Conservation (phyloP, 202 grass and related monocot species). For the Carex arenaria region DNA sequence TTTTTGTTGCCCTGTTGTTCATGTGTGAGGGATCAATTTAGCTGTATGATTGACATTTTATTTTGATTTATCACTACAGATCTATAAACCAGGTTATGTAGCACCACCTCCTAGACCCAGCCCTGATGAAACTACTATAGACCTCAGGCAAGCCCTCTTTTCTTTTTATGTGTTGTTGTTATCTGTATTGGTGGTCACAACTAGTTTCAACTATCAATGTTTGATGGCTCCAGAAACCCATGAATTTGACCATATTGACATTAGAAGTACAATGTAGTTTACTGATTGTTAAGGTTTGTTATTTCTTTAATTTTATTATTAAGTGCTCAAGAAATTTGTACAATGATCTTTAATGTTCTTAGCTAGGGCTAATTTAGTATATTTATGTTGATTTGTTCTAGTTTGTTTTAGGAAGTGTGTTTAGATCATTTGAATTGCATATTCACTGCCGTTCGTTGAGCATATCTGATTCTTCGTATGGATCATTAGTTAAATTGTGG, state of each 20-base stretch:
- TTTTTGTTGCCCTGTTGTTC: background rate
- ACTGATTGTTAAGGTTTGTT: background rate
- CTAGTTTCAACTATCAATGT: background rate
- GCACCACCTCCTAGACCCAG: slow-evolving; percentile 46
- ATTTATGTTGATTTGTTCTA: background rate
- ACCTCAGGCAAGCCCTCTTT: slow-evolving; percentile 53
- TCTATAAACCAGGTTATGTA: slow-evolving; percentile 85
- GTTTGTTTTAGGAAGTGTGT: background rate
- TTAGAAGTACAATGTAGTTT: background rate
- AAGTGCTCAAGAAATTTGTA: background rate
- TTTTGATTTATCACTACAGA: slow-evolving; percentile 43
- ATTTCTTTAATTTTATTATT: background rate
- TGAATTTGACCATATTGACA: background rate
- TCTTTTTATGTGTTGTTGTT: slow-evolving; percentile 21
- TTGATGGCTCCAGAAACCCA: background rate
- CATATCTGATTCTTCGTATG: background rate
- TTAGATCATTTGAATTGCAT: background rate
- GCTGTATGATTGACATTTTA: slow-evolving; percentile 23
- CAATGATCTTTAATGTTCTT: background rate
- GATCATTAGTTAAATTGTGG: background rate
- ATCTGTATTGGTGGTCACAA: background rate
- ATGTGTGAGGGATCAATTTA: background rate
- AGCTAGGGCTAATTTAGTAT: background rate
- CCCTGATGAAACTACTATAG: slow-evolving; percentile 80
- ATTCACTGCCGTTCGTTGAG: background rate